Base-by-base conservation (phyloP, 495 filamentous ascomycete species). In the Usnea hakonensis region DNA sequence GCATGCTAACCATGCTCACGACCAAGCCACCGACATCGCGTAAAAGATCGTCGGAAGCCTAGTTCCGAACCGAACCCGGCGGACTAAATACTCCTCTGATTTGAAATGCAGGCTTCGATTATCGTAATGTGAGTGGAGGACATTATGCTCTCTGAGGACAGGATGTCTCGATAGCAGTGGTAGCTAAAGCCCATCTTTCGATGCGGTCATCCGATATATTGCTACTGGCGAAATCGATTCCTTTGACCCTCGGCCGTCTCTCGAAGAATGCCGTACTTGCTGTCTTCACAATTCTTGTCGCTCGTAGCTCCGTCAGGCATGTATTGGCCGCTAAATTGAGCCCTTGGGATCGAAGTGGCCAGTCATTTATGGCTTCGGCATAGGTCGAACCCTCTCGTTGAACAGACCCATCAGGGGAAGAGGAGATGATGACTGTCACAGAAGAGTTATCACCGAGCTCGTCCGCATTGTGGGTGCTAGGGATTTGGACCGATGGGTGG, bases 31-130 rank as follows among this genome's bases (percentile, higher is more conserved):
- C 38, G 17, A 48, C 53, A 14, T 50, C 33, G 26, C 64, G 55
- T 17, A 66, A 46, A 30, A 63, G 64, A 54, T 63, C 40, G 5
- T 63, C 57, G 21, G 23, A 21, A 26, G 56, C 44, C 64, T 61
- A 66, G 26, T 55, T 63, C 3, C 55, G 32, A 10, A 37, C 3
- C 55, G 32, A 10, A 37, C 35, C n/a, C 26, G 26, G 13, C 28
- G 9, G 17, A 40, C 41, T 3, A 65, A 30, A 4, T 57, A 35
- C 16, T 62, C 53, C 32, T 62, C 60, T 8, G 53, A 17, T 43
- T 17, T 58, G 40, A 64, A 38, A 58, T 64, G 54, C 13, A 64
- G 40, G 38, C 61, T 58, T 36, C 43, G 53, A 19, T 33, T 43
- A 9, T 53, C 11, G 40, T 32, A 40, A 53, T 64, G 61, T 16